These are phyloP conservation scores for Collybiopsis luxurians DNA, from an alignment of 768 basidiomycete species.

Conservation along the genomic window DNA sequence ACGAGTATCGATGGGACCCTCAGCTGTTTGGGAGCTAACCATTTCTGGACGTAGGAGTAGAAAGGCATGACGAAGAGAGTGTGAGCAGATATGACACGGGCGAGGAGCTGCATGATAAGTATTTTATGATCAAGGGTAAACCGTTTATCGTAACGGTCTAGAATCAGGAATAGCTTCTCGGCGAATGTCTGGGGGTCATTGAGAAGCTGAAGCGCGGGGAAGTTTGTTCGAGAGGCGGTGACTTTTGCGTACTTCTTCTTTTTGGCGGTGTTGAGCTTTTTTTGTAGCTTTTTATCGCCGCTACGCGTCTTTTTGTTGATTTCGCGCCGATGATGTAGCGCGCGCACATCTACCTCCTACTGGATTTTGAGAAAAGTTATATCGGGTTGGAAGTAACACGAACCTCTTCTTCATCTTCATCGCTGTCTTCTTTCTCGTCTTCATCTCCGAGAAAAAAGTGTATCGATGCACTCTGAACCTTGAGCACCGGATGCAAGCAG, in stretches of 20 bases:
- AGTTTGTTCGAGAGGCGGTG: conserved; percentile 48
- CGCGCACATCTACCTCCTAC: conserved; percentile 64
- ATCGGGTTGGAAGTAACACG: background rate
- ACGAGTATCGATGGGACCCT: conserved; percentile 92
- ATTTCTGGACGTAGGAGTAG: conserved; percentile 95
- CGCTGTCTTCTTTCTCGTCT: conserved; percentile 69
- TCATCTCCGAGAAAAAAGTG: conserved; percentile 97
- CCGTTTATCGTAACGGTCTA: conserved; percentile 88
- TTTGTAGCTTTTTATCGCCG: conserved; percentile 76
- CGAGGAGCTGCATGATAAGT: conserved; percentile 93
- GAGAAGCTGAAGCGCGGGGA: conserved; percentile 88
- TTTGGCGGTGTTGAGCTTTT: conserved; percentile 69
- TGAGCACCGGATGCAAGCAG: conserved; percentile 89
- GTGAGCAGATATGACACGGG: conserved; percentile 90
- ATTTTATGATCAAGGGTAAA: conserved; percentile 97
- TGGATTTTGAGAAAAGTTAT: conserved; percentile 5
- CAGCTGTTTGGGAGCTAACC: conserved; percentile 89
- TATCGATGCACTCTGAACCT: conserved; percentile 91
- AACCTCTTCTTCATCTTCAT: conserved; percentile 66
- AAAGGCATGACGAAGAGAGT: conserved; percentile 92
- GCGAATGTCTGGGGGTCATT: conserved; percentile 95
- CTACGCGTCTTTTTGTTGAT: conserved; percentile 92
- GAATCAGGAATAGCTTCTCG: conserved; percentile 86
- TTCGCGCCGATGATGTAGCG: conserved; percentile 81
- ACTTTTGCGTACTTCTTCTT: conserved; percentile 37